Percentiles rank a stretch among this genome's conserved stretches.
phyloP scores from a whole-genome alignment of 768 basidiomycete genomes.

The Pleurotus tuber-regium region DNA sequence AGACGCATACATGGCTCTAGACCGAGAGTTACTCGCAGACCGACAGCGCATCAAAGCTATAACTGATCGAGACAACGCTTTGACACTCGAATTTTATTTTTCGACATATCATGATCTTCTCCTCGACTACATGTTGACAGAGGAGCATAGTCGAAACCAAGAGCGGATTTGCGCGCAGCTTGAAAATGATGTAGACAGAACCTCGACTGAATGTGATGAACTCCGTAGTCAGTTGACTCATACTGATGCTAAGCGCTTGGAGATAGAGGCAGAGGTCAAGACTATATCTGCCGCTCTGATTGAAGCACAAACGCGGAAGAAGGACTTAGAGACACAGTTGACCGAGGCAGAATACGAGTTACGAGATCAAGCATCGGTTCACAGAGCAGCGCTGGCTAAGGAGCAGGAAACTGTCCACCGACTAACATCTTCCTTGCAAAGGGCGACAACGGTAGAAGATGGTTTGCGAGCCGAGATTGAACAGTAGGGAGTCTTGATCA shows the following conservation, averaged over 20 bases:
- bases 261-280: background rate
- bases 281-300: constrained; percentile 13
- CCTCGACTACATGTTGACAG: constrained; percentile 24
- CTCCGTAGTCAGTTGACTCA: constrained; percentile 19
- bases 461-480: constrained; percentile 67
- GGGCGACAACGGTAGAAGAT: constrained; percentile 63
- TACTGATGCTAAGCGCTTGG: constrained; percentile 11
- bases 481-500: constrained; percentile 42
- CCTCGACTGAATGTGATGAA: constrained; percentile 28
- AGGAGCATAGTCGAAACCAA: constrained; percentile 26
- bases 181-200: constrained; percentile 36
- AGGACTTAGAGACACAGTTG: constrained; percentile 26
- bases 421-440: constrained; percentile 48
- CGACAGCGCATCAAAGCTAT: constrained; percentile 10
- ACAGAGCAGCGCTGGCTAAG: constrained; percentile 37
- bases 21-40: constrained; percentile 14
- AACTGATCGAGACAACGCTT: constrained; percentile 5
- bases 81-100: constrained; percentile 34
- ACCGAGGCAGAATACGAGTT: constrained; percentile 25
- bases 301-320: constrained; percentile 17
- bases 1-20: background rate
- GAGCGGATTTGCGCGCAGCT: constrained; percentile 28
- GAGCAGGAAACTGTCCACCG: constrained; percentile 47
- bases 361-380: constrained; percentile 27
- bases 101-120: constrained; percentile 33